phyloP scores from a whole-genome alignment of 2,329 filamentous ascomycete species.

The Allantophomopsis lycopodina region DNA sequence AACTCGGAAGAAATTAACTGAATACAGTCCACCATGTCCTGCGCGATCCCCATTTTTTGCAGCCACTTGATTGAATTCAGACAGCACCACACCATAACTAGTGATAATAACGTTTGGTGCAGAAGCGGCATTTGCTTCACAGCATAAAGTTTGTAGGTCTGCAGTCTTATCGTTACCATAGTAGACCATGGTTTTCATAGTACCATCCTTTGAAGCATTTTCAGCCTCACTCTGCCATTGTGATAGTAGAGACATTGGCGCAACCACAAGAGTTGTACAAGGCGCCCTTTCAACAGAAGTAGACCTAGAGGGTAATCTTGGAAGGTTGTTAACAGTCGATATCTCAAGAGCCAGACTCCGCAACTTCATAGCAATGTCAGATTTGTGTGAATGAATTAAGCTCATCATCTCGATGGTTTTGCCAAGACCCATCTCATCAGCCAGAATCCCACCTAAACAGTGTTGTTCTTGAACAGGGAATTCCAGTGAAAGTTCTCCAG shows the following conservation, averaged over 20 bases:
- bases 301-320: conserved; percentile 44
- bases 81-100: conserved; percentile 83
- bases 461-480: conserved; percentile 92
- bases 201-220: conserved; percentile 75
- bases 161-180: conserved; percentile 76
- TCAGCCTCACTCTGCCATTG: conserved; percentile 96
- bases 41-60: conserved; percentile 51
- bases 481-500: conserved; percentile 79
- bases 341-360: conserved; percentile 12
- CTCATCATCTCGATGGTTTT: conserved; percentile 99
- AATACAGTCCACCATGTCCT: conserved; percentile 66
- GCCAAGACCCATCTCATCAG: conserved; percentile 94
- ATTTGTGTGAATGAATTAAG: conserved; percentile 73
- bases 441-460: conserved; percentile 83
- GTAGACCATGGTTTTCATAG: conserved; percentile 76
- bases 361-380: conserved; percentile 30
- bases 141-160: conserved; percentile 70
- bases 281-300: conserved; percentile 54
- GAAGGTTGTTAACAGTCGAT: conserved; percentile 42
- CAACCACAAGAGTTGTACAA: conserved; percentile 87
- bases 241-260: conserved; percentile 88
- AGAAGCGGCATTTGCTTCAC: conserved; percentile 53
- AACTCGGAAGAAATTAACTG: conserved; percentile 83
- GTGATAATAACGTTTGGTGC: conserved; percentile 90
- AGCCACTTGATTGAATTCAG: conserved; percentile 69